Percentiles rank a stretch among this genome's conserved stretches.
phyloP scores from a whole-genome alignment of 768 basidiomycete genomes.

The Lactarius quietus region DNA sequence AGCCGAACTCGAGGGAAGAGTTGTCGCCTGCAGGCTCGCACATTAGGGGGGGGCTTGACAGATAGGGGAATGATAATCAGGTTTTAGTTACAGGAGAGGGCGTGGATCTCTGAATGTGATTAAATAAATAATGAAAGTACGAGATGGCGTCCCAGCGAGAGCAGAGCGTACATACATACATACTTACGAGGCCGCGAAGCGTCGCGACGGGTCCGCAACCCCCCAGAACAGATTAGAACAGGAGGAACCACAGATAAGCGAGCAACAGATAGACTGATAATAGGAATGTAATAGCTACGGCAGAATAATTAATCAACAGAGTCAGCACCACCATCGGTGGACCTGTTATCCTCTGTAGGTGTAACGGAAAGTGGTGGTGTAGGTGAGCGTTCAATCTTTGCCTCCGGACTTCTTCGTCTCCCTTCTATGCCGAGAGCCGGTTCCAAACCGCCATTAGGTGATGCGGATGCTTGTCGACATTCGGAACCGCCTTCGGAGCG shows the following conservation, averaged over 20 bases:
- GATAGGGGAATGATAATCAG: constrained; percentile 21
- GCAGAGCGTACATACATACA: constrained; percentile 26
- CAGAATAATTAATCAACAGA: constrained; percentile 19
- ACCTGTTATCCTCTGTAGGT: constrained; percentile 21
- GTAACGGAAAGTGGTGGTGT: constrained; percentile 21
- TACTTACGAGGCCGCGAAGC: constrained; percentile 21
- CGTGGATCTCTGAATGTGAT: constrained; percentile 21
- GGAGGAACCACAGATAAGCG: constrained; percentile 20
- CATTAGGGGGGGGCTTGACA: constrained; percentile 13
- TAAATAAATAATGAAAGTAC: constrained; percentile 25
- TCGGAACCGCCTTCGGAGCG: constrained; percentile 84
- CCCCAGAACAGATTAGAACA: constrained; percentile 15
- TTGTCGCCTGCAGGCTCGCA: not conserved
- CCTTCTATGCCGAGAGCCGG: constrained; percentile 5
- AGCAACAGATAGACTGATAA: constrained; percentile 16
- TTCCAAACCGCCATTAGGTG: constrained; percentile 13
- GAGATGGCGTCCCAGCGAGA: constrained; percentile 21
- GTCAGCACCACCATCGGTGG: constrained; percentile 20
- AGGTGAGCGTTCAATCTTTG: constrained; percentile 23
- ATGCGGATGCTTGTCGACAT: constrained; percentile 44
- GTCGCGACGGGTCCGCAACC: constrained; percentile 3
- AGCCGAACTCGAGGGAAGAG: not conserved
- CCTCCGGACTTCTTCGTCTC: constrained; percentile 14
- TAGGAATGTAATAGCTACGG: constrained; percentile 23
- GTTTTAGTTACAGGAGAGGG: constrained; percentile 21